Base-by-base conservation (phyloP, 306 rosid species). In the Canavalia gladiata region DNA sequence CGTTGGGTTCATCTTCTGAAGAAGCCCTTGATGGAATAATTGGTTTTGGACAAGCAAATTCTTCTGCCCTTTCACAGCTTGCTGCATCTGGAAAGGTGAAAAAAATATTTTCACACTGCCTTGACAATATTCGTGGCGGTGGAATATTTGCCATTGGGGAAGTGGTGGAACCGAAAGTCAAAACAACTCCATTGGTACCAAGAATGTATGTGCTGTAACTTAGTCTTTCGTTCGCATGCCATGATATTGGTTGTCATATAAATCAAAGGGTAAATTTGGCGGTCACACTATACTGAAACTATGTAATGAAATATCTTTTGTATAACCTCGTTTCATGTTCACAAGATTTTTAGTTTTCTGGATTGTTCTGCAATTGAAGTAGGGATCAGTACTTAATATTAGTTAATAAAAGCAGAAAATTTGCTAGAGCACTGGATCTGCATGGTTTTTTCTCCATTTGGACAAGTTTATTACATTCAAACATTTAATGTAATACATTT, bases 111-210 rank as follows among this genome's bases (percentile, higher is more conserved):
- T 88, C 99, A 8, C 99, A 96, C 83, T 96, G 99, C 86, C 93
- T 96, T 86, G 97, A 96, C 88, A 90, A 78, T 72, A 52, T 35
- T 37, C 65, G 81, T 71, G 99, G 99, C 62, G 99, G 98, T 80
- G 99, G 99, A 85, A 92, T 96, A 84, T 96, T 88, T 84, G 93
- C 99, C 79, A 89, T 96, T 57, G 99, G 99, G 87, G 93, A 96
- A 82, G 93, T 96, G 86, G 92, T 94, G 84, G 86, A 93, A 83
- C 99, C 99, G 45, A 84, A 81, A 88, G 91, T 96, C 73, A 86
- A 86, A 1, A 90, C 91, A 57, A 90, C 97, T 79, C 91, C 97
- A 37, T 62, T 96, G 78, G 86, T 96, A 69, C 89, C 88, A 42
- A 86, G 75, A 55, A 89, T 89, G 99, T 96, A 92, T 60, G 99